Base-by-base conservation (phyloP, 169 alveolate genomes). In the Plasmodium gonderi region DNA sequence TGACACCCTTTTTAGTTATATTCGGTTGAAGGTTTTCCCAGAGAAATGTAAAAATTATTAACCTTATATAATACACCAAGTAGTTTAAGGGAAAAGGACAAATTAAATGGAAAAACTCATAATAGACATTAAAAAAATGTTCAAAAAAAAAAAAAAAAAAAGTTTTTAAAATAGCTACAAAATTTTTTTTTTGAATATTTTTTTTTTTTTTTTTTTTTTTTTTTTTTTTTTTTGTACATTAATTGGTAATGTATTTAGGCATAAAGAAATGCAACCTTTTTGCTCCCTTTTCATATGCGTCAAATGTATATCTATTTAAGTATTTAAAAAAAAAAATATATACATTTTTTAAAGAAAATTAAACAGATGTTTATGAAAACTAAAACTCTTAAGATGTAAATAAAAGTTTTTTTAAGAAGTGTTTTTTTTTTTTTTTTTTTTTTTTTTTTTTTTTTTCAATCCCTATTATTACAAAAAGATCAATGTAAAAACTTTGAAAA, bases 191-290 rank as follows among this genome's bases (percentile, higher is more conserved):
- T 44, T 44, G n/a, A n/a, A n/a, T n/a, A n/a, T n/a, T n/a, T n/a
- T n/a, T n/a, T n/a, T n/a, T n/a, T n/a, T 51, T 51, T 51, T 51
- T 54, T 54, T 68, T 68, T 68, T 68, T 68, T 68, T 68, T 68
- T 68, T 68, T 76, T 76, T 77, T 77, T 76, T 76, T 76, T 77
- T 77, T 44, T 77, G 83, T 77, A 77, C 40, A 77, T 77, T 42
- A 77, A 42, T 44, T 77, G 60, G 67, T 77, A 77, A 45, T 77
- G n/a, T 77, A 20, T 77, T 45, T 77, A 77, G n/a, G 69, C 83
- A 77, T 20, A 17, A 29, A 74, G 47, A 31, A 17, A 69, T 23
- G 38, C 49, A 69, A 38, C 79, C 26, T 45, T 47, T n/a, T 17
- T 77, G 44, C 36, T 40, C 14, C 36, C 29, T 54, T 54, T 26